Evolutionary conservation across 192 early-diverging fungal species (phyloP).

Genomic region (Diversispora epigaea): DNA sequence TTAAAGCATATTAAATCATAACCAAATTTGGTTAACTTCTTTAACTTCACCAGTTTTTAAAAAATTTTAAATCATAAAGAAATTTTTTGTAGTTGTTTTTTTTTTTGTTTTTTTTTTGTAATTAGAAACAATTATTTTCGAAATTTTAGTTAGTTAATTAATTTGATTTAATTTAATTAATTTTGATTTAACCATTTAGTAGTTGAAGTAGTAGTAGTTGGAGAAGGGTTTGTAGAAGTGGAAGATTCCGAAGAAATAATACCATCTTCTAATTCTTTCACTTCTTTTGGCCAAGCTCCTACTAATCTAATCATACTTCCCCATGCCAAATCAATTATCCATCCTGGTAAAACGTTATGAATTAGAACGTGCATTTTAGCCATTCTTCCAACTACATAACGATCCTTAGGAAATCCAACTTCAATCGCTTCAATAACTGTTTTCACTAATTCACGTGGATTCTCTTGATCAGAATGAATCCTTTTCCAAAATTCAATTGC

Average conservation of each 20-base stretch:
- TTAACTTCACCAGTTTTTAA: too few species aligned
- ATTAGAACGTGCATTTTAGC: slow-evolving; percentile 28
- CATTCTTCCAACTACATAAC: slow-evolving; percentile 29
- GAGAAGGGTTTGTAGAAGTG: not conserved
- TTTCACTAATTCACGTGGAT: slow-evolving; percentile 13
- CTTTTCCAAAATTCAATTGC: slow-evolving; percentile 32
- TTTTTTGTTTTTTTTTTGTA: too few species aligned
- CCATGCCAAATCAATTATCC: slow-evolving; percentile 33
- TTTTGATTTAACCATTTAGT: not conserved
- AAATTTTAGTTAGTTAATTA: too few species aligned
- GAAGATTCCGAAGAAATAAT: not conserved
- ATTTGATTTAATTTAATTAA: too few species aligned
- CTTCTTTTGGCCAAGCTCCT: slow-evolving; percentile 33
- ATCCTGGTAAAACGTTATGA: slow-evolving; percentile 29
- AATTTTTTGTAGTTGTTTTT: too few species aligned
- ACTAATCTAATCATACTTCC: slow-evolving; percentile 34
- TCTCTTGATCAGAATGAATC: slow-evolving; percentile 18
- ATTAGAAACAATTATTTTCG: too few species aligned
- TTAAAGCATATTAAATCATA: too few species aligned
- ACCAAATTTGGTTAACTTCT: too few species aligned
- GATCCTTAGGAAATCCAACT: slow-evolving; percentile 34
- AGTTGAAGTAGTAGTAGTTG: not conserved
- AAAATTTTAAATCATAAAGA: too few species aligned
- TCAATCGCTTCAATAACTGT: slow-evolving; percentile 26
- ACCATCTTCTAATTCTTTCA: slow-evolving; percentile 31